Evolutionary conservation across 2,329 filamentous ascomycete species (phyloP), one percentile per base, ranked within the genome.

Genomic region (Monosporascus sp.): DNA sequence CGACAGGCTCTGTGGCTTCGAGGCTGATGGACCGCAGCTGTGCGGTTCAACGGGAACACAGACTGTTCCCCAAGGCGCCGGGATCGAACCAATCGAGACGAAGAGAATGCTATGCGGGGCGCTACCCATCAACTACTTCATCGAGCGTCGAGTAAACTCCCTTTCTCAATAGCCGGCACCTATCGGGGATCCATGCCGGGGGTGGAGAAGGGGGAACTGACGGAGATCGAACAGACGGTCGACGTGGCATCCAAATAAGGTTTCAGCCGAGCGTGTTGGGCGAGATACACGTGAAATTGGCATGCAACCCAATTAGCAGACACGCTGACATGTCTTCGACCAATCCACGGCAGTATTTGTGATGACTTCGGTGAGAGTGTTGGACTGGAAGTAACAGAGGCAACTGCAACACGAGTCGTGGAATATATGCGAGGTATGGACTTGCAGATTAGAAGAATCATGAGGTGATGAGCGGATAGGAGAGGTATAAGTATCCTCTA

Each of bases 241-340:
- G 65, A 68, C 67, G 67, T 69, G 67, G 67, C 67, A 68, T 62
- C 60, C 63, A 61, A 59, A 60, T 58, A 66, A 60, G 59, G 58
- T 34, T 62, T 61, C 56, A 58, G 63, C 54, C 52, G 58, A 59
- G 58, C 53, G 60, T 61, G 59, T 61, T 63, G 61, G 61, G 62
- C 62, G 55, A 60, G 59, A 57, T 62, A 56, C 57, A 58, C 60
- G 63, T 55, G 57, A 61, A 61, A 62, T 59, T 67, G 61, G 60
- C 64, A 67, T 68, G 66, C 61, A 67, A 68, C 64, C 65, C 63
- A 66, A 66, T 62, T 58, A 61, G 56, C 55, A 66, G 62, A 62
- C 56, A 62, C 61, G 60, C 58, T 65, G 64, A 61, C 62, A 64
- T 63, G 62, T 65, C 61, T 62, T 63, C 53, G 59, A 61, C 64